These are phyloP conservation scores for Beauveria scarabaeidicola DNA, from an alignment of 2,329 filamentous ascomycete species.

Conservation along the genomic window DNA sequence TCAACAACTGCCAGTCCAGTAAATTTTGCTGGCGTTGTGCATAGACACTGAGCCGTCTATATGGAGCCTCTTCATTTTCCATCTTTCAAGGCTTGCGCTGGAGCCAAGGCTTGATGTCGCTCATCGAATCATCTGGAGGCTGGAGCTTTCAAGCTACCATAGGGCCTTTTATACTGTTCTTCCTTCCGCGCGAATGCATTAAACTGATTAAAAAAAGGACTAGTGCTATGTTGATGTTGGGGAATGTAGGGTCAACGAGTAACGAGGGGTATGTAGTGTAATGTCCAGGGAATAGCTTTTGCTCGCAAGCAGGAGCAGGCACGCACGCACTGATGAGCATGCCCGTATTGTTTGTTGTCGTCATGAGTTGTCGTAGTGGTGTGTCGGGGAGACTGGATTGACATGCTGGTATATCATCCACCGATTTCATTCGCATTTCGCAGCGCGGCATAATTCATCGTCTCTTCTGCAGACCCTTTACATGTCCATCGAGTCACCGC, in stretches of 20 bases:
- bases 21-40: not conserved
- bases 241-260: conserved; percentile 13
- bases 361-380: conserved; percentile 2
- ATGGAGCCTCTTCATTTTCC: conserved; percentile 10
- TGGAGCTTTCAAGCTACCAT: conserved; percentile 61
- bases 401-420: conserved; percentile 7
- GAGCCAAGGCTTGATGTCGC: not conserved
- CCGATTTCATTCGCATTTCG: not conserved
- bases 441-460: conserved; percentile 4
- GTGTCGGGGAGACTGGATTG: not conserved
- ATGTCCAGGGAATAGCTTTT: conserved; percentile 5
- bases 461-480: conserved; percentile 27
- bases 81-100: not conserved
- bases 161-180: conserved; percentile 30
- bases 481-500: conserved; percentile 58
- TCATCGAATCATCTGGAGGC: conserved; percentile 28
- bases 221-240: conserved; percentile 24
- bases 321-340: not conserved
- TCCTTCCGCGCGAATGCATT: conserved; percentile 24
- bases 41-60: not conserved
- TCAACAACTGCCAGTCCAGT: not conserved
- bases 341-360: conserved; percentile 1
- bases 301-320: conserved; percentile 3
- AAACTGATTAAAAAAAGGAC: conserved; percentile 29
- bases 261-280: conserved; percentile 16